phyloP scores from a whole-genome alignment of 495 filamentous ascomycete genomes.

The Pseudoneurospora amorphoporcata region DNA sequence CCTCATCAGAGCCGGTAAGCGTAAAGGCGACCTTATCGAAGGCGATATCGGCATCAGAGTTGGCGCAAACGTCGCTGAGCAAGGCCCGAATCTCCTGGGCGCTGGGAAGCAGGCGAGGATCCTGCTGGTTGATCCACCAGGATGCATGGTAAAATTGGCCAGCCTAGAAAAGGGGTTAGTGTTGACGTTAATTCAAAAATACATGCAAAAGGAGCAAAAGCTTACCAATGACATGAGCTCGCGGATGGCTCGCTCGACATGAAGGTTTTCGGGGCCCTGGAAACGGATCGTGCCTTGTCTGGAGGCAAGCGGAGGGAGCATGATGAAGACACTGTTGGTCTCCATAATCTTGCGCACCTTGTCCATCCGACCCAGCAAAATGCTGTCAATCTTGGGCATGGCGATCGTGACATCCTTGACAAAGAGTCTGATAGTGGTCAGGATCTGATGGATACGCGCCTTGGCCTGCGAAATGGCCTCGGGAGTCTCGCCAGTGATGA shows the following conservation, averaged over 20 bases:
- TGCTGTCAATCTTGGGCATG: conserved; percentile 83
- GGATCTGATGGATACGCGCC: conserved; percentile 74
- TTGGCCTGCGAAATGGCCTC: conserved; percentile 79
- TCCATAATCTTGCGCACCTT: conserved; percentile 98
- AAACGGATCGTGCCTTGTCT: conserved; percentile 71
- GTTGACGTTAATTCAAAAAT: background rate
- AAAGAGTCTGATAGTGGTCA: conserved; percentile 65
- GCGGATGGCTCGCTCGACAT: conserved; percentile 85
- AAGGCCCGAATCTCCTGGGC: conserved; percentile 72
- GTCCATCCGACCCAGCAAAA: conserved; percentile 81
- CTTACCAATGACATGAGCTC: conserved; percentile 89
- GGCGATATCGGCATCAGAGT: conserved; percentile 86
- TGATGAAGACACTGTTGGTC: conserved; percentile 85
- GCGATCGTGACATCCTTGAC: conserved; percentile 85
- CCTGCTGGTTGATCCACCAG: conserved; percentile 84
- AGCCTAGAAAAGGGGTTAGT: conserved; percentile 45
- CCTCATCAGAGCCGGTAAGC: conserved; percentile 90
- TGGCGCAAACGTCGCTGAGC: conserved; percentile 91
- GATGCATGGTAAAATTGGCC: conserved; percentile 96
- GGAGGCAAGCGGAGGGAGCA: conserved; percentile 76
- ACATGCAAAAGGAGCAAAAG: background rate
- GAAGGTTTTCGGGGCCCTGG: conserved; percentile 82
- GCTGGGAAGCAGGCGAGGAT: conserved; percentile 59
- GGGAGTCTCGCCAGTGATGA: conserved; percentile 78
- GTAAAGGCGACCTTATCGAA: conserved; percentile 91